Base-by-base conservation (phyloP, 202 grass and related monocot species). In the Alloteropsis angusta region DNA sequence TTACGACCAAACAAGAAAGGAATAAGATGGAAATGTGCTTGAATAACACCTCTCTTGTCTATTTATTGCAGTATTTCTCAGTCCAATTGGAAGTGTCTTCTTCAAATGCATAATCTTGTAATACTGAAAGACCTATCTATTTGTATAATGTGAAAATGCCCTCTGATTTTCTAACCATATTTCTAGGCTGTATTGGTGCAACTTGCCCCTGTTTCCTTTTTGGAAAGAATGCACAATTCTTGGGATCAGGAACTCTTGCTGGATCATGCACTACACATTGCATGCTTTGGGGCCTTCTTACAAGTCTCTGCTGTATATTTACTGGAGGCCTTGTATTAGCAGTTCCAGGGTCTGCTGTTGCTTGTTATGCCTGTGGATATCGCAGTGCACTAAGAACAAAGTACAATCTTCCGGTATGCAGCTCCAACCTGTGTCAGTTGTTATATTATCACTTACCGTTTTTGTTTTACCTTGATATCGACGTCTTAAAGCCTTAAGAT, bases 241-340 rank as follows among this genome's bases (percentile, higher is more conserved):
- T 94, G 69, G 94, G 91, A 71, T 94, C 87, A 78, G 89, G 87
- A 78, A 93, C 91, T 63, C 74, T 89, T 61, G 89, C 86, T 74
- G 91, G 82, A 83, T 97, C 94, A 63, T 97, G 91, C 80, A 85
- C 74, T 17, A 91, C 91, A 14, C 91, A 94, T 82, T 97, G 92
- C 82, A 87, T 97, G 60, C 86, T 92, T 23, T 94, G 88, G 89
- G 91, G 91, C 47, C 91, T 97, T 42, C 80, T 97, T 55, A 93
- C 92, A 59, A 85, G 88, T 85, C 65, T 97, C 68, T 94, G 88
- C 54, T 97, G 94, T 56, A 58, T 92, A 41, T 93, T 87, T 68
- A 97, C 85, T 58, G 87, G 91, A 35, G 91, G 91, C 21, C 56
- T 97, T 76, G 79, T 94, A 66, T 81, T 90, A 68, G 89, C 87